Evolutionary conservation across 2,329 filamentous ascomycete genomes (phyloP), one percentile per base, ranked within the genome.

Genomic region (Aschersonia sp.): DNA sequence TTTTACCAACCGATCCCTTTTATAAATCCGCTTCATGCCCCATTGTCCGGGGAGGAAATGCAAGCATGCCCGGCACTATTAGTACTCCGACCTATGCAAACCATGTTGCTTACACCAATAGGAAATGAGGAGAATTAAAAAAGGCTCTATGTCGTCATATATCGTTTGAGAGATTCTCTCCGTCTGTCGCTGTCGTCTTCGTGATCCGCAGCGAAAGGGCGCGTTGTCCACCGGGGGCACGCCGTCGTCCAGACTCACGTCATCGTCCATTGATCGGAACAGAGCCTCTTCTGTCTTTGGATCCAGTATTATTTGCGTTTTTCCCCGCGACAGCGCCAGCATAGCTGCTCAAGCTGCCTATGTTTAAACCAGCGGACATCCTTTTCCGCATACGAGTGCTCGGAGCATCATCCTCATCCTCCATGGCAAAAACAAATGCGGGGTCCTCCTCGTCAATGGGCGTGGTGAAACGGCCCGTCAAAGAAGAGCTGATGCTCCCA

Each of bases 381-480:
- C 73, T 69, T 61, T 76, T 77, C 46, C 70, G 63, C 8, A 67
- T 65, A 41, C 67, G 64, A 48, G 65, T 62, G 14, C 62, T 62
- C 39, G 71, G 65, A 29, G 71, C 64, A 32, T 79, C 76, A 29
- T 76, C 74, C 30, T 77, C 75, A 48, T 79, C 76, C 53, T 82
- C 78, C 77, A 82, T 81, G 56, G 67, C 76, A 58, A 82, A 82
- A 11, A 82, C 74, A 53, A 81, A 80, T 30, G 76, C 72, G 4
- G 74, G 68, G 48, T 81, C 76, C 54, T 82, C 78, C 56, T 81
- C 78, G 50, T 81, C 77, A 51, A 82, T 81, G 4, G 77, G 77
- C 1, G 76, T 81, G 2, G 77, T 77, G 58, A 79, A 80, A 12
- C 78, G 67, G 22, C 74, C 75, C 40, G 70, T 75, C 40, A 66